Evolutionary conservation across 495 filamentous ascomycete genomes (phyloP), one percentile per base, ranked within the genome.

Genomic region (Neurospora sp.): DNA sequence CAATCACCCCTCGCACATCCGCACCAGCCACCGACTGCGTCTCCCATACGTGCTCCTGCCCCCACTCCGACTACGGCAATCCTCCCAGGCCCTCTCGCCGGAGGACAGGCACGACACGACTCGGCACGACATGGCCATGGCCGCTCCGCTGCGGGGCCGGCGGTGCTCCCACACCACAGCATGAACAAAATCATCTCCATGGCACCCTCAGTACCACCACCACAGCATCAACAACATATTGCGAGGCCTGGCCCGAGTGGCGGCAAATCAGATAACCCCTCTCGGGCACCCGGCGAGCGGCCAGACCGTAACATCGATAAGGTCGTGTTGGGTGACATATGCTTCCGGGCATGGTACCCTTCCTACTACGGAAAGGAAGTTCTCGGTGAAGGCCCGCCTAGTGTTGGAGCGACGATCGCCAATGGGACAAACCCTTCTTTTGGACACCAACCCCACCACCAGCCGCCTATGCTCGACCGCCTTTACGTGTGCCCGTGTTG

Each of bases 401-500:
- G 72, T 70, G 73, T 71, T 59, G 20, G 61, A 39, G 37, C 65
- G n/a, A 76, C 71, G 39, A 75, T 77, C 3, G 80, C 72, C 6
- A 79, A 76, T 20, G 73, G 69, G 37, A 73, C 68, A 35, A 80
- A 77, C 20, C 53, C 53, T 65, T 65, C 27, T 31, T 31, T 31
- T 38, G 39, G 42, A 9, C 20, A 44, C 35, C 38, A 69, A 22
- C 53, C 72, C 37, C 38, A 73, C 71, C 38, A 72, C 46, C 75
- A 74, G 41, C 80, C 77, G 20, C 77, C 76, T 5, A 81, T 86
- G 70, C 79, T 88, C 14, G 89, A 90, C 68, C 83, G 88, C 69
- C 85, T 99, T 11, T 97, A 94, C 74, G 91, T 98, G 46, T 99
- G 96, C 78, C 92, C 91, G 53, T 92, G 88, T 86, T 99, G 96